Evolutionary conservation across 345 rosid species (phyloP), one percentile per base, ranked within the genome.

Genomic region (Barbarea vulgaris): DNA sequence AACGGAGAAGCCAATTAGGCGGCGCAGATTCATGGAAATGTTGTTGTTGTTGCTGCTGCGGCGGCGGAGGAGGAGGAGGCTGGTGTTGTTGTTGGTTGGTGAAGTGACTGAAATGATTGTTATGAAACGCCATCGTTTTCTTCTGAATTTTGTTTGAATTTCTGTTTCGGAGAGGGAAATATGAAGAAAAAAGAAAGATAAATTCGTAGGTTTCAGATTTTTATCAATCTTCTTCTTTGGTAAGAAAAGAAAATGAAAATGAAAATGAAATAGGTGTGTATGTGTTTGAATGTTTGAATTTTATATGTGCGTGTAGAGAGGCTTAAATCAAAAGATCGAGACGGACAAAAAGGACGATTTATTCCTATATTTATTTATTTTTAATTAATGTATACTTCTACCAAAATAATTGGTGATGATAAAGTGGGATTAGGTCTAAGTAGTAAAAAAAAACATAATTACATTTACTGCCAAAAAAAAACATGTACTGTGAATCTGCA

Each of bases 1-100:
- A 61, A 28, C 93, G 89, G 83, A 91, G 90, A 69, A 88, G 86
- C 98, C 99, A 93, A 72, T 81, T 93, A 25, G 76, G 75, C 8
- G 94, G 84, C 36, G 85, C 19, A 11, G 80, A 77, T 80, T 85
- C 91, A 1, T 80, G 60, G 33, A 83, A 71, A 72, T 81, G 82
- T 39, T 76, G 83, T 18, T 72, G 81, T 2, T 80, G 87, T 5
- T 76, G 87, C 24, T 66, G 91, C 19, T 2, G 84, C 15, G 54
- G 78, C 3, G 78, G 77, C 5, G 74, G 84, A 3, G 73, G 84
- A n/a, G 63, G 83, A 7, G 77, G 79, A 7, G 75, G 84, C 3
- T 55, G 80, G 18, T 76, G 85, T 11, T 28, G 84, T 11, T 70
- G 86, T 34, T 84, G 86, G 84, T 84, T 82, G 70, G 86, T 64